These are phyloP conservation scores for Cytospora piceicola DNA, from an alignment of 2,329 filamentous ascomycete species.

Conservation along the genomic window DNA sequence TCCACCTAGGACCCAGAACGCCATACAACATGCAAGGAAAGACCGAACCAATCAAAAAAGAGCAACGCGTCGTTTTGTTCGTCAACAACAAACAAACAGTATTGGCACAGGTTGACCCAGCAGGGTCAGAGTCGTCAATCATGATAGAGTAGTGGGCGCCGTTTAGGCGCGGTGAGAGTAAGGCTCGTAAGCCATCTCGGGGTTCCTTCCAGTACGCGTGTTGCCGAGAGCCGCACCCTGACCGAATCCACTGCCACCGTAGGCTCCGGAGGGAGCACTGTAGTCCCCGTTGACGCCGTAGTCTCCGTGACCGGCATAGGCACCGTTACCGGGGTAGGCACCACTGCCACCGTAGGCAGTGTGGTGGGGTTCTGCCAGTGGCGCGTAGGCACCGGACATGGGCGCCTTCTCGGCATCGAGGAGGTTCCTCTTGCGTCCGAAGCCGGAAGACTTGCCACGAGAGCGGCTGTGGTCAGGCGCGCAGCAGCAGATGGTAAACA, in stretches of 20 bases:
- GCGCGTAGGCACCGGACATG: slow-evolving; percentile 50
- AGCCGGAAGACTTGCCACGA: slow-evolving; percentile 32
- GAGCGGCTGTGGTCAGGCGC: slow-evolving; percentile 57
- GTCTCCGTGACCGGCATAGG: slow-evolving; percentile 45
- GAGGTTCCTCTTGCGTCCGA: slow-evolving; percentile 38
- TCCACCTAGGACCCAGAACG: slow-evolving; percentile 21
- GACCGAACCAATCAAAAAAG: neutral
- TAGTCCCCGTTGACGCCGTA: slow-evolving; percentile 17
- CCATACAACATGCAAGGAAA: slow-evolving; percentile 29
- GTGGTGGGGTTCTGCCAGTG: slow-evolving; percentile 47
- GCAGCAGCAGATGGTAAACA: slow-evolving; percentile 91
- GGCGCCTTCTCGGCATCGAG: slow-evolving; percentile 51
- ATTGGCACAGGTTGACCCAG: neutral
- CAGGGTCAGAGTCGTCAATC: neutral
- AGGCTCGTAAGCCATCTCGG: slow-evolving; percentile 65
- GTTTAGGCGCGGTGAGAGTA: slow-evolving; percentile 61
- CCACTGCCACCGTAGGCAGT: slow-evolving; percentile 27
- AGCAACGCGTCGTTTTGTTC: neutral
- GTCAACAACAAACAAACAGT: neutral
- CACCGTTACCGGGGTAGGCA: slow-evolving; percentile 41
- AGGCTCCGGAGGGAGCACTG: slow-evolving; percentile 34
- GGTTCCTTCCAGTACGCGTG: slow-evolving; percentile 28
- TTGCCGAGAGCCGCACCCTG: slow-evolving; percentile 9
- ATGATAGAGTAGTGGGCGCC: neutral
- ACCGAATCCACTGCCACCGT: slow-evolving; percentile 36